phyloP scores from a whole-genome alignment of 1,284 basidiomycete species.

The Naganishia sp. region DNA sequence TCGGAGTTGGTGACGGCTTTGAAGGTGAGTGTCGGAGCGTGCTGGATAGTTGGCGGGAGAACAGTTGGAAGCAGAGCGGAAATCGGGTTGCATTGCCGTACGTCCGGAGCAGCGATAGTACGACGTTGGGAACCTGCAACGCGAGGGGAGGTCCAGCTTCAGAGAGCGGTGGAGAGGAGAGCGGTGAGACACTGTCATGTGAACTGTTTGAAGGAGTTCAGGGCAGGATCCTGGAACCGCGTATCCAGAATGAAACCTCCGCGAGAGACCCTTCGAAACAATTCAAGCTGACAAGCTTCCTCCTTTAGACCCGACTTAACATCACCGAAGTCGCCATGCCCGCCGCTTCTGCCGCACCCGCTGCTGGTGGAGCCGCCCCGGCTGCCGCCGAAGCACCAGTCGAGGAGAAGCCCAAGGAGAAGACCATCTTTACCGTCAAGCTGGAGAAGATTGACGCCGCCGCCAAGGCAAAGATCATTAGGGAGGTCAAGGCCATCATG shows the following conservation, averaged over 20 bases:
- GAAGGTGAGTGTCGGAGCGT: conserved; percentile 64
- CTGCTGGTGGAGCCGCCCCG: conserved; percentile 60
- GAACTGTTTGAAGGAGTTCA: neutral
- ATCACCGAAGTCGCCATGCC: conserved; percentile 98
- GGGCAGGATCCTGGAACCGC: neutral
- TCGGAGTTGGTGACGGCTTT: conserved; percentile 90
- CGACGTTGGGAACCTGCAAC: too few species aligned
- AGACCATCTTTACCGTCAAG: conserved; percentile 95
- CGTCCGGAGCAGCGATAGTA: too few species aligned
- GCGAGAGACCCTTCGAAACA: too few species aligned
- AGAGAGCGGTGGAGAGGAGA: too few species aligned
- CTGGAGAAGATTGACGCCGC: conserved; percentile 87
- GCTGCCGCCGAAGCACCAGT: conserved; percentile 62
- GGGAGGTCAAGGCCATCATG: conserved; percentile 93
- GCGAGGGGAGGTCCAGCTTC: too few species aligned
- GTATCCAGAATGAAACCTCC: too few species aligned
- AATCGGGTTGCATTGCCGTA: too few species aligned
- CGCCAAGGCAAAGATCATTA: conserved; percentile 95
- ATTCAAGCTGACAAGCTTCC: neutral
- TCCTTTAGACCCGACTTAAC: conserved; percentile 77
- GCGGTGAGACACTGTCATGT: neutral
- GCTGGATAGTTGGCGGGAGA: neutral
- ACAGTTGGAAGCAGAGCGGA: neutral
- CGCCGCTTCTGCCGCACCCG: conserved; percentile 66
- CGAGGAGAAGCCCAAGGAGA: conserved; percentile 96